Evolutionary conservation across 2,329 filamentous ascomycete species (phyloP).

Genomic region (Arthrobotrys conoides): DNA sequence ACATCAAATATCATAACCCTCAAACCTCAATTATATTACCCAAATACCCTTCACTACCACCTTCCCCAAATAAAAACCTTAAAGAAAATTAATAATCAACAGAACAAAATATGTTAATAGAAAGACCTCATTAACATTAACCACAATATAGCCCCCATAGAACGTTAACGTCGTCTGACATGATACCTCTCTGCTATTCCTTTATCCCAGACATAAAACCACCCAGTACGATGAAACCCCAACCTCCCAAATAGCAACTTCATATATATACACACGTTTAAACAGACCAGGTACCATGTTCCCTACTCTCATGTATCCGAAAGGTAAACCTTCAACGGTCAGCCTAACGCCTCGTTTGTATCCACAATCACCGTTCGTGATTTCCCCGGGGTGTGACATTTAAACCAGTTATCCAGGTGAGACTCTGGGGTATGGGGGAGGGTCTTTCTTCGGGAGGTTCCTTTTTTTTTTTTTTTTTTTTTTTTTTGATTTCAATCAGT

Average conservation of each 20-base stretch:
- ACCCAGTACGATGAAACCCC: conserved; percentile 41
- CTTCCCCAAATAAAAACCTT: not conserved
- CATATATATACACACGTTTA: not conserved
- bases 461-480: too few species aligned
- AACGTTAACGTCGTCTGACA: conserved; percentile 12
- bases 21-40: not conserved
- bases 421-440: conserved; percentile 8
- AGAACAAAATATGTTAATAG: not conserved
- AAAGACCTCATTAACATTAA: not conserved
- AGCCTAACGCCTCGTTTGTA: not conserved
- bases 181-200: not conserved
- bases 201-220: not conserved
- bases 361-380: not conserved
- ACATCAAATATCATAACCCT: not conserved
- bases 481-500: too few species aligned
- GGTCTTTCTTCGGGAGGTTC: conserved; percentile 2
- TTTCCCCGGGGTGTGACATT: not conserved
- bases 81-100: not conserved
- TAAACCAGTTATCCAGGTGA: not conserved
- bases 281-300: conserved; percentile 22
- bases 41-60: not conserved
- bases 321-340: conserved; percentile 5
- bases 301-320: not conserved
- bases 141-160: not conserved
- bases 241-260: conserved; percentile 36